Base-by-base conservation (phyloP, 2,329 filamentous ascomycete genomes). In the Cladobotryum mycophilum region DNA sequence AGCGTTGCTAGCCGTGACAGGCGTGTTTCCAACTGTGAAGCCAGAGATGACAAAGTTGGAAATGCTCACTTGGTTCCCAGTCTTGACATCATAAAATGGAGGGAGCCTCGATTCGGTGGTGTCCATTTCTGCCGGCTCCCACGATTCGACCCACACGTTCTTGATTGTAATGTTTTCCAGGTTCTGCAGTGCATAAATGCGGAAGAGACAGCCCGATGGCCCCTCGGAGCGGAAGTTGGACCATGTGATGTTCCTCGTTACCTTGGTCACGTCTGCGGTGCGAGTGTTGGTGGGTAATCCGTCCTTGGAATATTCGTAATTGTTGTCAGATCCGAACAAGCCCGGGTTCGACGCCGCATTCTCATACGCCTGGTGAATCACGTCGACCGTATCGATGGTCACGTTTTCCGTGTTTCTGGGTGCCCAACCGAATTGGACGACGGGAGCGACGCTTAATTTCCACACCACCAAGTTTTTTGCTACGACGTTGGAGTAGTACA, bases 371-470 rank as follows among this genome's bases (percentile, higher is more conserved):
- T 50, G 60, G 48, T 66, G 64, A 15, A 66, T 60, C 14, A 65
- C 55, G 14, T 62, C 49, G 14, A 67, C 57, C 1, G 38, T 53
- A 15, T 62, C 53, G 30, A 66, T 56, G 14, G 59, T 61, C 15
- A 67, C 57, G 41, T 59, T 60, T 41, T 34, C 35, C 12, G 66
- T 46, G 42, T 61, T 52, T 1, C 66, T 63, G 25, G 60, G 52
- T 8, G 57, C 55, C 67, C 67, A 68, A 15, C 67, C 67, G 45
- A 70, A 61, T 42, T 70, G 67, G 13, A 69, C 58, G 18, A 67
- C 59, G 7, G 67, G 66, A 9, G 57, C 64, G 33, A 60, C 66
- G 48, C 60, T 60, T 30, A 54, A 56, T 47, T 67, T 67, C 64
- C 64, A 67, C 8, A 66, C 54, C 1, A 58, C 54, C 33, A 66